Evolutionary conservation across 345 rosid species (phyloP).

Genomic region (Populus pruinosa): DNA sequence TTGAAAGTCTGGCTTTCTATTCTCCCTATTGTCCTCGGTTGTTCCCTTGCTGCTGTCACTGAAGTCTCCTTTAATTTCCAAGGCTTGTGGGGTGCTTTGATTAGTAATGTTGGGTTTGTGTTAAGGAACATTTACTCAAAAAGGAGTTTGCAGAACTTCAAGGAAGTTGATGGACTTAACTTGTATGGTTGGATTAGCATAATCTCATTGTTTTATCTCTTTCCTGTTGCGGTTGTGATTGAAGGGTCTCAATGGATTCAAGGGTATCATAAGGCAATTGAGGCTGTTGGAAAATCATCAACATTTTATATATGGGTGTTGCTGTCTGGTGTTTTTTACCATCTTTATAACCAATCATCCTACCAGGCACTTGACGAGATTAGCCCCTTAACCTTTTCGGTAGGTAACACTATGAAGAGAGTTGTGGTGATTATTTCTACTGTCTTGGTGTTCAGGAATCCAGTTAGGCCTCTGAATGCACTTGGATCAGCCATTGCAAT

Average conservation of each 20-base stretch:
- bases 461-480: constrained; percentile 85
- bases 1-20: constrained; percentile 86
- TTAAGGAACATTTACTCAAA: constrained; percentile 85
- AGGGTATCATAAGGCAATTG: constrained; percentile 78
- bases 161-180: constrained; percentile 86
- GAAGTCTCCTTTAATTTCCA: constrained; percentile 84
- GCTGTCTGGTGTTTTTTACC: constrained; percentile 84
- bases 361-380: constrained; percentile 96
- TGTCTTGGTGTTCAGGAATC: constrained; percentile 88
- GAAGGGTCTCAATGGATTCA: constrained; percentile 92
- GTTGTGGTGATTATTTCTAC: constrained; percentile 87
- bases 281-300: constrained; percentile 53
- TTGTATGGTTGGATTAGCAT: constrained; percentile 83
- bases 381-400: constrained; percentile 86
- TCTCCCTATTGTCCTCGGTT: constrained; percentile 87
- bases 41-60: constrained; percentile 90
- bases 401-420: constrained; percentile 94
- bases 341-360: constrained; percentile 87
- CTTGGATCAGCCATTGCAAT: constrained; percentile 92
- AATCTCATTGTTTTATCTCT: constrained; percentile 62
- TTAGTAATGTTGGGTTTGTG: constrained; percentile 90
- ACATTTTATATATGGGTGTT: constrained; percentile 87
- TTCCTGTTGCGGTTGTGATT: constrained; percentile 78
- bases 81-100: constrained; percentile 92
- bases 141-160: constrained; percentile 68